Conservation (phyloP, 257 asterid genomes). For the Fraxinus excelsior region DNA sequence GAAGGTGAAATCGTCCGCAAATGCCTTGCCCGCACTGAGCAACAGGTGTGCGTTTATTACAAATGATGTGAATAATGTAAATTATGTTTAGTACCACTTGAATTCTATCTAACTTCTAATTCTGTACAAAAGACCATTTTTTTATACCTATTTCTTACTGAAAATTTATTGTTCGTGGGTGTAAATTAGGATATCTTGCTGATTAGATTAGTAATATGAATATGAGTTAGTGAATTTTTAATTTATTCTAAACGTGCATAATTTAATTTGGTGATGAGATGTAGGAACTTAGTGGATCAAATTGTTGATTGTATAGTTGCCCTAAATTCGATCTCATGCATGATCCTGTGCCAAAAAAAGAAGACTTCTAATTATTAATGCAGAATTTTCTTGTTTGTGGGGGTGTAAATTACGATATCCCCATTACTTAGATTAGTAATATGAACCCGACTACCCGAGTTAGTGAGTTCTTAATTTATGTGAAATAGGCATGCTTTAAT, state of each 20-base stretch:
- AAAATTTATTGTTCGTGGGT: too few species aligned
- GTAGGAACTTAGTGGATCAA: not conserved
- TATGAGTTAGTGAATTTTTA: not conserved
- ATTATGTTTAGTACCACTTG: not conserved
- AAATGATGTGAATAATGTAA: not conserved
- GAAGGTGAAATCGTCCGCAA: slow-evolving; percentile 99
- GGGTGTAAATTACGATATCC: not conserved
- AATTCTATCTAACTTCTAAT: not conserved
- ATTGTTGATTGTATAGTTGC: not conserved
- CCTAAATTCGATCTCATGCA: not conserved
- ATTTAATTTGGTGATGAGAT: not conserved
- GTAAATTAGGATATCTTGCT: too few species aligned
- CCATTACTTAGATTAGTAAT: not conserved
- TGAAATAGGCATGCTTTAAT: not conserved
- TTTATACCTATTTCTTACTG: too few species aligned
- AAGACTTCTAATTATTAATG: not conserved
- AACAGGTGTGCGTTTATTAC: slow-evolving; percentile 53
- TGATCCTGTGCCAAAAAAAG: not conserved
- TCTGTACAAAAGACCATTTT: not conserved
- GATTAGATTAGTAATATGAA: too few species aligned
- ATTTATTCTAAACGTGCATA: not conserved
- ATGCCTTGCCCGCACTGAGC: slow-evolving; percentile 93
- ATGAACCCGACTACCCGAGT: not conserved
- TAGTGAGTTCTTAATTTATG: not conserved
- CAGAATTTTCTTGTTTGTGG: not conserved